These are phyloP conservation scores for Flueggea neowawraea DNA, from an alignment of 441 rosid genomes.

Conservation along the genomic window DNA sequence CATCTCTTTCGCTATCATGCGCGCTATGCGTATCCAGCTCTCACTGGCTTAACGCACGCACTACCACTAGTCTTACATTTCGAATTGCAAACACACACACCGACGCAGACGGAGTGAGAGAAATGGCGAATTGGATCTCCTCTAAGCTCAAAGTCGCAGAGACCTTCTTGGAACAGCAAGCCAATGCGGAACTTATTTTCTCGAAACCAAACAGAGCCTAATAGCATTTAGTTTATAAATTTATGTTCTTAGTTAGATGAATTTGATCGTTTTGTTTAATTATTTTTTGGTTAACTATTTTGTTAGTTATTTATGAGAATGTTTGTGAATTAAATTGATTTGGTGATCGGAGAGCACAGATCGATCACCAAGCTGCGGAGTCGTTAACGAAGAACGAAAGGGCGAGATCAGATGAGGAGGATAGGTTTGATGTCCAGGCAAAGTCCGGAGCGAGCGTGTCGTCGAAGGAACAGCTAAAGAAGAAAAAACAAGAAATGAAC, in stretches of 20 bases:
- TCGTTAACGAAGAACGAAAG: conserved; percentile 75
- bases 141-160: conserved; percentile 97
- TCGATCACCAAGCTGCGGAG: conserved; percentile 97
- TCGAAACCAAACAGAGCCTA: neutral
- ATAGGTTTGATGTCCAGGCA: conserved; percentile 32
- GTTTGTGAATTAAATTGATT: neutral
- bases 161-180: conserved; percentile 78
- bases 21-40: conserved; percentile 1
- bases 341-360: conserved; percentile 40
- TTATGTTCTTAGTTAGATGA: neutral
- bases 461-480: conserved; percentile 82
- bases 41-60: neutral
- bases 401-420: conserved; percentile 44
- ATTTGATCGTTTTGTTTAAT: neutral
- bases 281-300: neutral
- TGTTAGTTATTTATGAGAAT: too few species aligned
- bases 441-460: conserved; percentile 54
- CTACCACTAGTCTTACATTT: neutral
- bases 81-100: neutral
- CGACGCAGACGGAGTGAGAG: neutral
- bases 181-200: neutral
- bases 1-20: conserved; percentile 13
- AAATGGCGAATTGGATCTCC: conserved; percentile 94
- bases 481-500: conserved; percentile 26
- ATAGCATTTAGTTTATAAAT: neutral